Percentiles rank a stretch among this genome's conserved stretches.
Evolutionary conservation across 139 green algal species (phyloP).

Genomic region (Diplosphaera chodatii): DNA sequence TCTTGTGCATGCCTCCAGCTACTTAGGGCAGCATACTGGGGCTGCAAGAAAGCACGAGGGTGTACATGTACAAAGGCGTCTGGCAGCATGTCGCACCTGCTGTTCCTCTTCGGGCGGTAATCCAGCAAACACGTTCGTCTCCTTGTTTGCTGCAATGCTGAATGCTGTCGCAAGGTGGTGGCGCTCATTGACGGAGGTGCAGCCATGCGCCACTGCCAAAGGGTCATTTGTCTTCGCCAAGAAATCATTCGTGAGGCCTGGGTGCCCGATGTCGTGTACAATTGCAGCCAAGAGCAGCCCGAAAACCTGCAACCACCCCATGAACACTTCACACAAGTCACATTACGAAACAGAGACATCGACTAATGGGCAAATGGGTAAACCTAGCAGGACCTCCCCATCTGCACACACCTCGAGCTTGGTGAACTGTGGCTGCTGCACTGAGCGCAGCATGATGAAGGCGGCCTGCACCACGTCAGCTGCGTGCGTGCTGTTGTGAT

Average conservation of each 20-base stretch:
- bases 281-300: constrained; percentile 29
- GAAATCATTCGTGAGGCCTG: constrained; percentile 52
- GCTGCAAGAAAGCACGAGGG: no score
- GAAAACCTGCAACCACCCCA: no score
- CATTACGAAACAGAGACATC: no score
- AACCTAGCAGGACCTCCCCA: no score
- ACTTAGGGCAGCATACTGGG: no score
- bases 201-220: constrained; percentile 36
- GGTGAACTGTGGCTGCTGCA: constrained; percentile 9
- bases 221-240: constrained; percentile 21
- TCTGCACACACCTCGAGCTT: constrained; percentile 21
- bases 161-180: constrained; percentile 27
- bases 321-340: no score
- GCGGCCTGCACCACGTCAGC: constrained; percentile 31
- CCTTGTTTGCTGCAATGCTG: constrained; percentile 20
- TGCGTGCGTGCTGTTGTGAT: constrained; percentile 43
- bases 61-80: no score
- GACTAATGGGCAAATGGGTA: no score
- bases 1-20: no score
- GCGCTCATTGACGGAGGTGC: constrained; percentile 35
- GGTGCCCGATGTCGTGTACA: constrained; percentile 44
- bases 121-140: constrained; percentile 37
- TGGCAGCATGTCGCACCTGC: no score
- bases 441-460: constrained; percentile 11
- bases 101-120: background rate